Percentiles rank a stretch among this genome's conserved stretches.
Evolutionary conservation across 2,329 filamentous ascomycete genomes (phyloP).

Genomic region (Elsinoe australis): DNA sequence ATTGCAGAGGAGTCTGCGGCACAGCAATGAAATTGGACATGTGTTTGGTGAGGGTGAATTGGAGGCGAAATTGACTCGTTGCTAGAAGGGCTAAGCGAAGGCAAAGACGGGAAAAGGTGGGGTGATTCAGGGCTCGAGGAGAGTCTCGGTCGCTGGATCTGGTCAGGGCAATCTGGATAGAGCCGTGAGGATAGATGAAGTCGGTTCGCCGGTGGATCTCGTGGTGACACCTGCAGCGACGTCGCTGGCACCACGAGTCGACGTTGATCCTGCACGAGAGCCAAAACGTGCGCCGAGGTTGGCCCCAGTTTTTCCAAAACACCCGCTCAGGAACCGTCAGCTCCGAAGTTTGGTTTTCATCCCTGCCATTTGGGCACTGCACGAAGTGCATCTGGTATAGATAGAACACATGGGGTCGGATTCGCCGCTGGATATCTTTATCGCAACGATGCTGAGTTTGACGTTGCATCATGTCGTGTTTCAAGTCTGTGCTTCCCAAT

Average conservation of each 20-base stretch:
- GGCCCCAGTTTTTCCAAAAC: too few species aligned
- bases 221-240: neutral
- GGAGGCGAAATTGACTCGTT: constrained; percentile 11
- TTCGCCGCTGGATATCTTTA: neutral
- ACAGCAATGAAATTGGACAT: neutral
- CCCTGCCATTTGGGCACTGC: too few species aligned
- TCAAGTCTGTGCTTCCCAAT: constrained; percentile 12
- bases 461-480: too few species aligned
- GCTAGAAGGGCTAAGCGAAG: constrained; percentile 10
- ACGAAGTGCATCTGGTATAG: too few species aligned
- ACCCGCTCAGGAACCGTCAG: too few species aligned
- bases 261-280: too few species aligned
- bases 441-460: too few species aligned
- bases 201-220: neutral
- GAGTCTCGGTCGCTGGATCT: neutral
- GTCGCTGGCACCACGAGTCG: neutral
- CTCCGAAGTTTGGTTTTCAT: too few species aligned
- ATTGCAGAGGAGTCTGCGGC: too few species aligned
- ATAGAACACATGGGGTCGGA: too few species aligned
- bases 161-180: neutral
- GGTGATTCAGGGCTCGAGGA: neutral
- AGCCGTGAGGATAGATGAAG: neutral
- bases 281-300: too few species aligned
- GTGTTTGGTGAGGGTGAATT: constrained; percentile 1
- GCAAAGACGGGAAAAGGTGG: neutral